Base-by-base conservation (phyloP, 2,329 filamentous ascomycete genomes). In the Arthrobotrys entomopaga region DNA sequence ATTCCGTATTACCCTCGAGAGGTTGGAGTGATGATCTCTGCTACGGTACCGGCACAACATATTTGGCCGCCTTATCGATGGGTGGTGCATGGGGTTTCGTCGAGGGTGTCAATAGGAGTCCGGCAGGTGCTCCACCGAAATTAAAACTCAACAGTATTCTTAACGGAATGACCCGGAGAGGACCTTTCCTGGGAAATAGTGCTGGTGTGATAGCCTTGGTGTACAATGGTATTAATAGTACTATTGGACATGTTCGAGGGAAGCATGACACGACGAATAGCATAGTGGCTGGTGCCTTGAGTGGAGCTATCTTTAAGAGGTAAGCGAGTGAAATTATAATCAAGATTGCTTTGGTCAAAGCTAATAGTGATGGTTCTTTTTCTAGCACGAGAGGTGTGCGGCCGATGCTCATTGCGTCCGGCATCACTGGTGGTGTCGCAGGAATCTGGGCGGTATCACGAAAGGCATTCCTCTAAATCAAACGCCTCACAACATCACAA, bases 11-110 rank as follows among this genome's bases (percentile, higher is more conserved):
- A 64, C 95, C 96, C 49, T 97, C 93, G 66, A 90, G 95, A 82
- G 95, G 95, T 81, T 99, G 96, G 89, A 96, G 93, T 75, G 95
- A 99, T 81, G 95, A 99, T 82, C 88, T 99, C 73, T 98, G 95
- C 84, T 99, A 99, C 82, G 95, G 96, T 80, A 96, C 95, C 20
- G 95, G 95, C 79, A 89, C 94, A 76, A 97, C 93, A 80, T 99
- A 99, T 81, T 85, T 99, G 74, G 85, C 91, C n/a, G 95, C 91
- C 5, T 85, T 99, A 79, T 87, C 90, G 46, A 81, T 96, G 77
- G 95, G 95, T 82, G 95, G 95, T 78, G 89, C 88, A 67, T 98
- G 94, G 94, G 95, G 95, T 76, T 82, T 99, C 78, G 90, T 91
- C 77, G 95, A 99, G 83, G 95, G 95, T 10, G 83, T 98, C 79